A percentile compares a stretch with the other conserved stretches of the same genome.
Evolutionary conservation across 257 asterid genomes (phyloP).

Genomic region (Gentiana macrophylla): DNA sequence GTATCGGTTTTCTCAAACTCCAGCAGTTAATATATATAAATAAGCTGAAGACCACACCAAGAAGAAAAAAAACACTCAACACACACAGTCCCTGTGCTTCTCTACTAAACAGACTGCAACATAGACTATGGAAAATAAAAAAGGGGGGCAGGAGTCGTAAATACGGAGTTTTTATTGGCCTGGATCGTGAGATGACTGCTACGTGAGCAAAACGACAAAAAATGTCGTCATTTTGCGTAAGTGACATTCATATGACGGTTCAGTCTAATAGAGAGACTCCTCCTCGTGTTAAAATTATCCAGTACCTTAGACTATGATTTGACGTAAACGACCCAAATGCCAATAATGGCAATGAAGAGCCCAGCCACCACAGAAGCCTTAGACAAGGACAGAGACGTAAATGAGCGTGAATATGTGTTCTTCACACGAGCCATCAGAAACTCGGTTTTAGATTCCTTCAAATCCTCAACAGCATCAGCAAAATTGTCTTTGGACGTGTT

Average conservation of each 20-base stretch:
- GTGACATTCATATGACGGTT: too few species aligned
- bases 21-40: slow-evolving; percentile 6
- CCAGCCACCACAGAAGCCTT: slow-evolving; percentile 37
- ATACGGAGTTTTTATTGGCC: too few species aligned
- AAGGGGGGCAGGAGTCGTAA: too few species aligned
- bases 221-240: too few species aligned
- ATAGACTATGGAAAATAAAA: neutral
- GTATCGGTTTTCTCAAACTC: neutral
- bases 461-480: slow-evolving; percentile 8
- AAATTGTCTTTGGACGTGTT: slow-evolving; percentile 3
- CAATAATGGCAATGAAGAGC: slow-evolving; percentile 26
- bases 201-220: too few species aligned
- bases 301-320: slow-evolving; percentile 11
- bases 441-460: slow-evolving; percentile 3
- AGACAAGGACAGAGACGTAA: slow-evolving; percentile 17
- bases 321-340: slow-evolving; percentile 23
- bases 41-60: neutral
- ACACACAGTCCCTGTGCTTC: neutral
- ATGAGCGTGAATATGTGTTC: slow-evolving; percentile 11
- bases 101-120: neutral
- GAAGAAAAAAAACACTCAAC: too few species aligned
- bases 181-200: too few species aligned
- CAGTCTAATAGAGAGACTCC: too few species aligned
- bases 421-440: slow-evolving; percentile 5
- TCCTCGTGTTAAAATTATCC: neutral